Conservation (phyloP, 176 grass and related monocot species). For the Carex scoparia region DNA sequence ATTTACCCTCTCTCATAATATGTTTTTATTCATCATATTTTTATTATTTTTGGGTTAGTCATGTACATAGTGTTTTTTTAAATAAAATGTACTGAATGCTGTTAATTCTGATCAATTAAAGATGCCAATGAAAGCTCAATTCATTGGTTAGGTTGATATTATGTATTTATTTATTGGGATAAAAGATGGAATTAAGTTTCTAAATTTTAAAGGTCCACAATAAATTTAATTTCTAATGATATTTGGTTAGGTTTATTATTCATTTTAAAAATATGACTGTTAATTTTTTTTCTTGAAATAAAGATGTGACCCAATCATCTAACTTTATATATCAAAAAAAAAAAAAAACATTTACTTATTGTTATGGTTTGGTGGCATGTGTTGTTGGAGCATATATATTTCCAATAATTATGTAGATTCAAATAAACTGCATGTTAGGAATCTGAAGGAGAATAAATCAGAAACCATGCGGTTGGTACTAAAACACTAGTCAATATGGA, state of each 20-base stretch:
- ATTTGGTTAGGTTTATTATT: background rate
- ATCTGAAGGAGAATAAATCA: background rate
- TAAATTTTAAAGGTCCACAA: too few relatives aligned
- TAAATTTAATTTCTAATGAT: background rate
- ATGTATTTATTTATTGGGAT: too few relatives aligned
- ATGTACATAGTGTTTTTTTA: background rate
- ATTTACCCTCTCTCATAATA: background rate
- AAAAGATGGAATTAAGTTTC: too few relatives aligned
- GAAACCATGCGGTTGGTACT: background rate
- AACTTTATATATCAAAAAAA: too few relatives aligned
- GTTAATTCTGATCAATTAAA: background rate
- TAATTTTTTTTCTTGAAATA: too few relatives aligned
- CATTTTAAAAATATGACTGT: background rate
- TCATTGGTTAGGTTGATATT: too few relatives aligned
- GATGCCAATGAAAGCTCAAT: background rate
- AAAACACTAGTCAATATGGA: background rate
- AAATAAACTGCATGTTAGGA: background rate
- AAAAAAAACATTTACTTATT: background rate
- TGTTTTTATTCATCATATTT: background rate
- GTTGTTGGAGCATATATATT: background rate
- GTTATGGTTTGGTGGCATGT: background rate
- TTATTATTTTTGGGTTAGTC: background rate
- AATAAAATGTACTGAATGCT: background rate
- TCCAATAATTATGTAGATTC: background rate
- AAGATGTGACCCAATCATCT: too few relatives aligned